phyloP scores from a whole-genome alignment of 2,329 filamentous ascomycete genomes.

The Emericellopsis cladophorae region DNA sequence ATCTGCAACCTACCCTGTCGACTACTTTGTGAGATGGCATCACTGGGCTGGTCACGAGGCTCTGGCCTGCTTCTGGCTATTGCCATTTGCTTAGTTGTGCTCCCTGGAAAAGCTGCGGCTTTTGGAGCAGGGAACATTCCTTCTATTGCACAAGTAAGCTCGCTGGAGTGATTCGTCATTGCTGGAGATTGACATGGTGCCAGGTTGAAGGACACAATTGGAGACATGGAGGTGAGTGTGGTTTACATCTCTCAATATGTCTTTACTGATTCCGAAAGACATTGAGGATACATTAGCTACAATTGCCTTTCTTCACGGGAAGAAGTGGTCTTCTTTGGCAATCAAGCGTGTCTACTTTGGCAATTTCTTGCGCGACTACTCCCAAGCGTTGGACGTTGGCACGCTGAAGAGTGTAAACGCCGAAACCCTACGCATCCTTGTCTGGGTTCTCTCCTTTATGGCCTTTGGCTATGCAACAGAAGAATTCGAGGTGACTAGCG shows the following conservation, averaged over 20 bases:
- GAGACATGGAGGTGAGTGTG: conserved; percentile 48
- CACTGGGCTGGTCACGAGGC: conserved; percentile 31
- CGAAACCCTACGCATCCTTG: conserved; percentile 64
- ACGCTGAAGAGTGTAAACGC: conserved; percentile 68
- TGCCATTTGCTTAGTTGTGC: conserved; percentile 39
- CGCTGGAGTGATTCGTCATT: conserved; percentile 1
- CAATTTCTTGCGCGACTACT: conserved; percentile 80
- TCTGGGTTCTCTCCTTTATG: conserved; percentile 74
- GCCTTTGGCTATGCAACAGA: conserved; percentile 76
- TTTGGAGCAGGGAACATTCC: conserved; percentile 64
- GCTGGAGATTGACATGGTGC: background rate
- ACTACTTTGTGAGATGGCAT: conserved; percentile 26
- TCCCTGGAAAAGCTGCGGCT: conserved; percentile 43
- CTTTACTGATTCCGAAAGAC: conserved; percentile 27
- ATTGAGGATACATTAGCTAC: conserved; percentile 75
- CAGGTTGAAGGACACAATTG: conserved; percentile 57
- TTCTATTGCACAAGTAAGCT: conserved; percentile 37
- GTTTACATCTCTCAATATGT: too few species aligned
- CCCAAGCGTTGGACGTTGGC: conserved; percentile 70
- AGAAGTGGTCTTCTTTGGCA: conserved; percentile 75
- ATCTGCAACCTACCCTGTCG: background rate
- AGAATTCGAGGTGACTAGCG: conserved; percentile 74
- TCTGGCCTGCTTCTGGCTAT: conserved; percentile 35
- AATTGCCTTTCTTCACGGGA: conserved; percentile 62
- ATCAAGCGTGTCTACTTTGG: conserved; percentile 73